Evolutionary conservation across 2,329 filamentous ascomycete genomes (phyloP), one percentile per base, ranked within the genome.

Genomic region (Epichloe scottii): DNA sequence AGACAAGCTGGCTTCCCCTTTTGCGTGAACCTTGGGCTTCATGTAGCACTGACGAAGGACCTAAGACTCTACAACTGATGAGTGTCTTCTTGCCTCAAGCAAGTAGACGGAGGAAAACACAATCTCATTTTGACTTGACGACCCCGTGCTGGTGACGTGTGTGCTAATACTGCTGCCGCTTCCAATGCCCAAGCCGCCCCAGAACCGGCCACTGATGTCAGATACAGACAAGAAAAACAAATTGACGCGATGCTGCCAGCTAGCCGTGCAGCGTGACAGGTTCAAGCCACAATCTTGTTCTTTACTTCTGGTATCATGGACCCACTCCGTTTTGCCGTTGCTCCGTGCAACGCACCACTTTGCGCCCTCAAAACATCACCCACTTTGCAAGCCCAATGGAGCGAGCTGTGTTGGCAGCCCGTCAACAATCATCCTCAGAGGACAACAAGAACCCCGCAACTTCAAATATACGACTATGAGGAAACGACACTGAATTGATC

Each of bases 291-390:
- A 17, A 34, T 5, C 23, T 45, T 12, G 17, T 30, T 43, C 41
- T 34, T 45, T 17, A 5, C 42, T 5, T 12, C 19, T 23, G 17
- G 10, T n/a, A 17, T 23, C 8, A 11, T 6, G 41, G 38, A 23
- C 38, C 46, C 41, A n/a, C 30, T 17, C 7, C 19, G 0, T 5
- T 3, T 19, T 11, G 48, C 11, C 44, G 54, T 56, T 57, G 54
- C 54, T 54, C 53, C 47, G 23, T 21, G 45, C 55, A 54, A 57
- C 55, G 49, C 21, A 33, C 41, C 17, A n/a, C 40, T 15, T 17
- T 30, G 41, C 45, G 34, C 26, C 30, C 34, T 30, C 48, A 52
- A 49, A 53, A 51, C 52, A 56, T 46, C 48, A 8, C 38, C n/a
- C 48, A 23, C 38, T 14, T 42, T 33, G 21, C 19, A 43, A 43